Evolutionary conservation across 495 filamentous ascomycete genomes (phyloP).

Genomic region (Tuber brumale): DNA sequence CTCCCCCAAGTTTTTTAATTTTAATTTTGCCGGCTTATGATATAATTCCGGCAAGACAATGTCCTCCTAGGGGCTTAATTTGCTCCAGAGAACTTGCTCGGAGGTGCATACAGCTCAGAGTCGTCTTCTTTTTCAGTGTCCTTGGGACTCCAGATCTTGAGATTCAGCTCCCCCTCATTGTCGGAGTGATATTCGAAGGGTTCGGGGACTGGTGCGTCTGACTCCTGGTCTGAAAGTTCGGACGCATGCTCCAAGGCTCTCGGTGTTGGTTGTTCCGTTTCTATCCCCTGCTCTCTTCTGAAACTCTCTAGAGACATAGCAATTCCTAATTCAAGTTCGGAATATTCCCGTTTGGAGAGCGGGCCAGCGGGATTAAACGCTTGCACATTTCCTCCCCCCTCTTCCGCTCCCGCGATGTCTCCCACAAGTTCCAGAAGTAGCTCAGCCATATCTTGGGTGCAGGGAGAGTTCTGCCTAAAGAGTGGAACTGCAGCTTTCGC

Average conservation of each 20-base stretch:
- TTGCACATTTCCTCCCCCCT: too few species aligned
- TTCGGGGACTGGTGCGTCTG: background rate
- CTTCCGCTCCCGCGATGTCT: too few species aligned
- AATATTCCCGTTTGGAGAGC: background rate
- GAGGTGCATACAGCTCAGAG: background rate
- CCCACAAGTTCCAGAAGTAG: too few species aligned
- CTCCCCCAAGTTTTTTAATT: too few species aligned
- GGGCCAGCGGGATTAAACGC: too few species aligned
- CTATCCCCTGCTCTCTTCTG: background rate
- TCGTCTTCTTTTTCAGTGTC: background rate
- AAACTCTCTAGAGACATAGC: background rate
- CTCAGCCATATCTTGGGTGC: too few species aligned
- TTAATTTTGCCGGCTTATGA: too few species aligned
- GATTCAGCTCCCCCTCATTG: background rate
- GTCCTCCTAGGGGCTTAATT: too few species aligned
- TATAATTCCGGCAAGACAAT: too few species aligned
- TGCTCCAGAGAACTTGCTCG: background rate
- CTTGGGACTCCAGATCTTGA: background rate
- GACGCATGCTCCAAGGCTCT: background rate
- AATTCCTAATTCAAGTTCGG: background rate
- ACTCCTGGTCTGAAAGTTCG: background rate
- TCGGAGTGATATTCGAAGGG: background rate
- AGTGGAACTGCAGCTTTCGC: too few species aligned
- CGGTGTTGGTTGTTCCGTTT: background rate
- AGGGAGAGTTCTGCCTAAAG: too few species aligned